These are phyloP conservation scores for Adiantum capillusveneris DNA, from an alignment of 75 land plant genomes.

Conservation along the genomic window DNA sequence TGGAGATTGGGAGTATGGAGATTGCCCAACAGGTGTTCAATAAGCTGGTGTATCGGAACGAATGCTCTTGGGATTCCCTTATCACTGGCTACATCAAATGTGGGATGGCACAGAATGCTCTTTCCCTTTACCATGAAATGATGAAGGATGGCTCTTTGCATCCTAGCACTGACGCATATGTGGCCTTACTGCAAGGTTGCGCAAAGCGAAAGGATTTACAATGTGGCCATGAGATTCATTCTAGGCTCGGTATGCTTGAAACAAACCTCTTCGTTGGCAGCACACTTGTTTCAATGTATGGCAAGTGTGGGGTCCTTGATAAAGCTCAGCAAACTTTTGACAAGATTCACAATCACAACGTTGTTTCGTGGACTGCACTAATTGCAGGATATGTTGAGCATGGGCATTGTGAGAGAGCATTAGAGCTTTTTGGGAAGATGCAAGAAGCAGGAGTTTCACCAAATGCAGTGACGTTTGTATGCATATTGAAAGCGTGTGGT, in stretches of 20 bases:
- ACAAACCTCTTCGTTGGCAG: slow-evolving; percentile 15
- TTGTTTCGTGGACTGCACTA: slow-evolving; percentile 33
- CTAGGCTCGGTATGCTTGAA: slow-evolving; percentile 9
- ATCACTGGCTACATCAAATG: too few relatives aligned
- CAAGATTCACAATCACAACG: slow-evolving; percentile 10
- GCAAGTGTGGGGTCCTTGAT: slow-evolving; percentile 14
- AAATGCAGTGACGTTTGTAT: slow-evolving; percentile 29
- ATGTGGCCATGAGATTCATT: slow-evolving; percentile 17
- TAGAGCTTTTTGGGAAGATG: slow-evolving; percentile 22
- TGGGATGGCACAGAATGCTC: too few relatives aligned
- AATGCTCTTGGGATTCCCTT: too few relatives aligned
- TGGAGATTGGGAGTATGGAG: too few relatives aligned
- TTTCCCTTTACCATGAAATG: too few relatives aligned
- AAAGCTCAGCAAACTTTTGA: slow-evolving; percentile 19
- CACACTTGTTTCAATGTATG: slow-evolving; percentile 23
- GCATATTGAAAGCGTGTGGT: slow-evolving; percentile 23
- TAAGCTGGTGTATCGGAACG: too few relatives aligned
- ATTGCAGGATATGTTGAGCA: slow-evolving; percentile 17
- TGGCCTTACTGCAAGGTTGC: slow-evolving; percentile 16
- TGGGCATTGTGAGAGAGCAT: neutral
- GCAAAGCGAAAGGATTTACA: neutral
- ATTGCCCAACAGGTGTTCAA: too few relatives aligned
- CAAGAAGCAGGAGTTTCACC: slow-evolving; percentile 14
- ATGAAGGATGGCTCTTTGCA: too few relatives aligned
- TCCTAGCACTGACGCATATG: too few relatives aligned